Percentiles rank a stretch among this genome's conserved stretches.
phyloP scores from a whole-genome alignment of 2,329 filamentous ascomycete genomes.

The Exophiala calicioides region DNA sequence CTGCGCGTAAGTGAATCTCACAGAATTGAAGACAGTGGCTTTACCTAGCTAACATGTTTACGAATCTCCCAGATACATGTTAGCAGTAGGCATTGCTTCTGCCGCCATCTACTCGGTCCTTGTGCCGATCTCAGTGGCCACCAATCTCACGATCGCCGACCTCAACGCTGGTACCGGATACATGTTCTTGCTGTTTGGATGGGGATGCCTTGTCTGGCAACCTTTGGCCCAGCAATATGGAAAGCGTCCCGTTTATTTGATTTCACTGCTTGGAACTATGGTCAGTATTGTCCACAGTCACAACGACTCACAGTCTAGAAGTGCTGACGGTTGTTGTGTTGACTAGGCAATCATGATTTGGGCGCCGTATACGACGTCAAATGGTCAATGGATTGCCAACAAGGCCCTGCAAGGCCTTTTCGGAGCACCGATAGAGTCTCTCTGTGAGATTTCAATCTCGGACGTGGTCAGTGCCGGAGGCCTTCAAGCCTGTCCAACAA shows the following conservation, averaged over 20 bases:
- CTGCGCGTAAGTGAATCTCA: conserved; percentile 35
- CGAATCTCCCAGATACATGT: conserved; percentile 43
- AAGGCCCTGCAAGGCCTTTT: conserved; percentile 52
- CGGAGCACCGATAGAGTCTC: conserved; percentile 49
- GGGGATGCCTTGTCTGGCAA: conserved; percentile 51
- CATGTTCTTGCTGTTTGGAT: conserved; percentile 42
- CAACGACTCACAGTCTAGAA: conserved; percentile 45
- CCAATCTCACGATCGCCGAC: conserved; percentile 44
- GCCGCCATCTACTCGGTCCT: conserved; percentile 39
- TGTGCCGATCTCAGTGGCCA: conserved; percentile 43
- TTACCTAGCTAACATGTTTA: no score
- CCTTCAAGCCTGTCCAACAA: not conserved
- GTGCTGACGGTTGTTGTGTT: conserved; percentile 33
- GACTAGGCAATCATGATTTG: conserved; percentile 44
- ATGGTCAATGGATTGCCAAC: conserved; percentile 51
- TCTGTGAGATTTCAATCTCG: conserved; percentile 49
- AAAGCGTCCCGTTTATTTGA: conserved; percentile 32
- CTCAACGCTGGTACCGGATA: conserved; percentile 51
- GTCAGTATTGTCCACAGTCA: conserved; percentile 41
- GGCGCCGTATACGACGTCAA: conserved; percentile 45
- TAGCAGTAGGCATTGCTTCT: conserved; percentile 35
- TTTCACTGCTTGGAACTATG: conserved; percentile 31
- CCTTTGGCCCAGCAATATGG: conserved; percentile 50
- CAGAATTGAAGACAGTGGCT: conserved; percentile 9
- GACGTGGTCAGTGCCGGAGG: conserved; percentile 35